phyloP scores from a whole-genome alignment of 768 basidiomycete genomes.

The Gymnopilus dilepis region DNA sequence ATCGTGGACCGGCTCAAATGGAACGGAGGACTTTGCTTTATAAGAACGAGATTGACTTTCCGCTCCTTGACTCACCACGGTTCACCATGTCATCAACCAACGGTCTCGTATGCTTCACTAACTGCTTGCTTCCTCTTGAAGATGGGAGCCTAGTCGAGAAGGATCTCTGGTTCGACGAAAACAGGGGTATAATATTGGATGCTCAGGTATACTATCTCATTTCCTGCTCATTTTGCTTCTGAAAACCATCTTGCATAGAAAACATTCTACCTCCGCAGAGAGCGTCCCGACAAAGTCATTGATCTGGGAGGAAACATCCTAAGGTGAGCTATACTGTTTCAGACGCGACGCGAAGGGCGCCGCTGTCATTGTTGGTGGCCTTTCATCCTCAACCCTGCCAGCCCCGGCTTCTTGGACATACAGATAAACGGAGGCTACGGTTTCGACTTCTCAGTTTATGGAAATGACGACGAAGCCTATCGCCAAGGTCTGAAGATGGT shows the following conservation, averaged over 20 bases:
- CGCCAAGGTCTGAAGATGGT: constrained; percentile 68
- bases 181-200: constrained; percentile 74
- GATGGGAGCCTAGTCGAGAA: constrained; percentile 76
- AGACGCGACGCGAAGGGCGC: not conserved
- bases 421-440: constrained; percentile 92
- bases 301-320: constrained; percentile 81
- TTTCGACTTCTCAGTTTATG: constrained; percentile 86
- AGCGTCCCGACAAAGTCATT: constrained; percentile 66
- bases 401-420: constrained; percentile 86
- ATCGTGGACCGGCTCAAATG: constrained; percentile 17
- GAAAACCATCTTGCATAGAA: constrained; percentile 40
- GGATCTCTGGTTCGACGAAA: constrained; percentile 84
- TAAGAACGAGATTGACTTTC: constrained; percentile 4
- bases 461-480: constrained; percentile 72
- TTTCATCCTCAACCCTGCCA: constrained; percentile 29
- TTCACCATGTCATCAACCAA: constrained; percentile 46
- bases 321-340: constrained; percentile 47
- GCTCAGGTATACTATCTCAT: constrained; percentile 58
- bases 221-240: not conserved
- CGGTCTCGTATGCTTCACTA: constrained; percentile 84
- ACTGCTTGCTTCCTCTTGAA: constrained; percentile 80
- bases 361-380: not conserved
- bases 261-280: constrained; percentile 67
- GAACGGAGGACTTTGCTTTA: constrained; percentile 15
- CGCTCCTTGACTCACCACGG: not conserved